Percentiles rank a stretch among this genome's conserved stretches.
phyloP scores from a whole-genome alignment of 768 basidiomycete species.

The Leccinum rimulosum region DNA sequence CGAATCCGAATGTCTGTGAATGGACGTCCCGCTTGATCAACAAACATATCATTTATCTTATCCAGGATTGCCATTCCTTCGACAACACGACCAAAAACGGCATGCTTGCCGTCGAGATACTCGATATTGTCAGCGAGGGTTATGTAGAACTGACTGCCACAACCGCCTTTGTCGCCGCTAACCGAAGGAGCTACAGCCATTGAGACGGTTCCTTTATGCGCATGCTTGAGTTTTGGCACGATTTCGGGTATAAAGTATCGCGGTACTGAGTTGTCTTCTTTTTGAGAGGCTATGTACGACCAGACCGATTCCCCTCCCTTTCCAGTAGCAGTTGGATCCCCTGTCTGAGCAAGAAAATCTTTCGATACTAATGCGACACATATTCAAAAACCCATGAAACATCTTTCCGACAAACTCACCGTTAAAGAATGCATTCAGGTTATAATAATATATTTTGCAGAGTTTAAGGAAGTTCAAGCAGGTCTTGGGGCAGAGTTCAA shows the following conservation, averaged over 20 bases:
- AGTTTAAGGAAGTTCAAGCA: slow-evolving; percentile 97
- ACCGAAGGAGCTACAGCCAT: slow-evolving; percentile 94
- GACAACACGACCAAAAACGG: slow-evolving; percentile 94
- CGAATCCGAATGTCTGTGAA: slow-evolving; percentile 93
- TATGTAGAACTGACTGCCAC: slow-evolving; percentile 96
- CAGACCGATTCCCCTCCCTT: slow-evolving; percentile 90
- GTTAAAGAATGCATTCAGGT: slow-evolving; percentile 97
- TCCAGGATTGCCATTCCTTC: slow-evolving; percentile 91
- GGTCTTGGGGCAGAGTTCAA: slow-evolving; percentile 84
- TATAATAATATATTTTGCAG: slow-evolving; percentile 97
- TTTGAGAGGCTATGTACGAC: slow-evolving; percentile 63
- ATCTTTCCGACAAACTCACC: slow-evolving; percentile 49
- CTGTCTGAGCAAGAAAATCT: slow-evolving; percentile 93
- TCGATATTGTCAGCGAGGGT: slow-evolving; percentile 89
- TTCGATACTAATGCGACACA: slow-evolving; percentile 68
- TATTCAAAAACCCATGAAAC: slow-evolving; percentile 1
- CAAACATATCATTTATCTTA: slow-evolving; percentile 88
- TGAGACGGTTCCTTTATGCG: slow-evolving; percentile 82
- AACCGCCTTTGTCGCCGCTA: slow-evolving; percentile 68
- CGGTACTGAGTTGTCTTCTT: slow-evolving; percentile 35
- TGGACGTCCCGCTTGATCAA: slow-evolving; percentile 85
- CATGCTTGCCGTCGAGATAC: slow-evolving; percentile 92
- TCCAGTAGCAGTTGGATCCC: slow-evolving; percentile 95
- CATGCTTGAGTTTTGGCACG: slow-evolving; percentile 79
- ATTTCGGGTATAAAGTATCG: slow-evolving; percentile 91